These are phyloP conservation scores for Brassica nigra DNA, from an alignment of 345 rosid genomes.

Conservation along the genomic window DNA sequence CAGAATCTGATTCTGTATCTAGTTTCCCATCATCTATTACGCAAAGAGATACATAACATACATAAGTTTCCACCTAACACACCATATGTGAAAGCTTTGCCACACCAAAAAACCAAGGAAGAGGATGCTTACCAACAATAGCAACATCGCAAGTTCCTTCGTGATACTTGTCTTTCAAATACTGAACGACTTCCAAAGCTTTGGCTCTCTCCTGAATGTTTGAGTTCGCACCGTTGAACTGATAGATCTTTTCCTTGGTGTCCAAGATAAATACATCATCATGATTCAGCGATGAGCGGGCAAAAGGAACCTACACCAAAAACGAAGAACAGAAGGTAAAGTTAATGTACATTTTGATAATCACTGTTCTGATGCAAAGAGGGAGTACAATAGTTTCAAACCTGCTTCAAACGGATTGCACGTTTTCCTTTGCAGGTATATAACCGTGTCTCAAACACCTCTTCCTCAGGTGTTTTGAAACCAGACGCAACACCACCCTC, in stretches of 20 bases:
- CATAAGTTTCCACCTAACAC: constrained; percentile 27
- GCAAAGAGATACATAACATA: constrained; percentile 22
- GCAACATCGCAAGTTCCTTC: constrained; percentile 78
- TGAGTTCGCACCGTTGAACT: constrained; percentile 97
- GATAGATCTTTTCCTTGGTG: constrained; percentile 77
- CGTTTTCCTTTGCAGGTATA: constrained; percentile 93
- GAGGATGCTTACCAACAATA: constrained; percentile 67
- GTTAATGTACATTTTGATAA: constrained; percentile 2
- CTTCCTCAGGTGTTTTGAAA: constrained; percentile 82
- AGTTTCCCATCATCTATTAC: constrained; percentile 83
- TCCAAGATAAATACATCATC: constrained; percentile 98
- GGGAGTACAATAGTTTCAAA: constrained; percentile 38
- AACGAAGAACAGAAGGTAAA: constrained; percentile 18
- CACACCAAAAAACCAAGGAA: background rate
- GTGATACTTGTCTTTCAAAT: constrained; percentile 83
- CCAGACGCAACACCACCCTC: constrained; percentile 99
- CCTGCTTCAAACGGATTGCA: constrained; percentile 93
- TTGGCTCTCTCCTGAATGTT: constrained; percentile 98
- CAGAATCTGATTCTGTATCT: constrained; percentile 94
- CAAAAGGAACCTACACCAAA: constrained; percentile 76
- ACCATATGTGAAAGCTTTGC: constrained; percentile 18
- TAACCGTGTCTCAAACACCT: constrained; percentile 79
- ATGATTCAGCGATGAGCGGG: constrained; percentile 89
- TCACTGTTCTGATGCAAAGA: constrained; percentile 3
- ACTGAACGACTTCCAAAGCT: constrained; percentile 96